Conservation (phyloP, 805 yeast genomes). For the Myxozyma neglecta region DNA sequence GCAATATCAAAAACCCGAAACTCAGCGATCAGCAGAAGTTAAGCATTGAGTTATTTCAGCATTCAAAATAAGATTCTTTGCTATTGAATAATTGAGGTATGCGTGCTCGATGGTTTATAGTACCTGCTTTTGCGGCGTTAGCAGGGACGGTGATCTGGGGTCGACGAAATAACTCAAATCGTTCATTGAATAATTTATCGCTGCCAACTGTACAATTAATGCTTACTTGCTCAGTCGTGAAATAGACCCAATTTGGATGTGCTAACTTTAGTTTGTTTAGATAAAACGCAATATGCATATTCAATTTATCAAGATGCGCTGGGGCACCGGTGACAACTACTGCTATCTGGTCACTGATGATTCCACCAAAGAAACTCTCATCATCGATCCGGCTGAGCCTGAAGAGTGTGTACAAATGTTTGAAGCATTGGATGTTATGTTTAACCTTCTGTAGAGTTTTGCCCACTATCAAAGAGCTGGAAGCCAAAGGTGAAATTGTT, state of each 20-base stretch:
- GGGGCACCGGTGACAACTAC: conserved; percentile 93
- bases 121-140: neutral
- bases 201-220: neutral
- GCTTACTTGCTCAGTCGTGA: neutral
- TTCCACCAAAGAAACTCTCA: conserved; percentile 65
- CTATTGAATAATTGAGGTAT: neutral
- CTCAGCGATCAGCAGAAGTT: neutral
- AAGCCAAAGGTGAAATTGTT: conserved; percentile 44
- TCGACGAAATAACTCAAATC: neutral
- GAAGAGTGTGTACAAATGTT: conserved; percentile 47
- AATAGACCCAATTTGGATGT: neutral
- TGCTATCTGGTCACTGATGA: conserved; percentile 75
- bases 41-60: neutral
- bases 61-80: neutral
- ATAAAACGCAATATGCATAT: conserved; percentile 68
- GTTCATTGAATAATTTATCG: neutral
- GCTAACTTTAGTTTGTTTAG: neutral
- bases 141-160: neutral
- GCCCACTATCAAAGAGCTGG: conserved; percentile 46
- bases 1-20: neutral
- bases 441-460: conserved; percentile 39
- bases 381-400: conserved; percentile 93
- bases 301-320: conserved; percentile 82
- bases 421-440: neutral
- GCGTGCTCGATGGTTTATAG: neutral